These are phyloP conservation scores for Sambucus nigra DNA, from an alignment of 129 eudicot species.

Conservation along the genomic window DNA sequence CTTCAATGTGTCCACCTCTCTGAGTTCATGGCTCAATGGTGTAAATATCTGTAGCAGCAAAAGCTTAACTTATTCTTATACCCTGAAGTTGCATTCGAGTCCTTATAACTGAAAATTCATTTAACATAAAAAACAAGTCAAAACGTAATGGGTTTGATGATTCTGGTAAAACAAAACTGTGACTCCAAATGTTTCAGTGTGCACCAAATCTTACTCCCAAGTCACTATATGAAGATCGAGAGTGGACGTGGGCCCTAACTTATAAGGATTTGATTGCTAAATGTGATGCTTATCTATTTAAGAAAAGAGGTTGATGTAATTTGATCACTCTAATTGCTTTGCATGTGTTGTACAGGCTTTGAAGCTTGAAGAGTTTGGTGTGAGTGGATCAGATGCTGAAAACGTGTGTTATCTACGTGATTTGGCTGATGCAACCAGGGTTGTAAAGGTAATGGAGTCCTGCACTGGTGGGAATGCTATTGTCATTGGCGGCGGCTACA, in stretches of 20 bases:
- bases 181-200: no score
- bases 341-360: slow-evolving; percentile 48
- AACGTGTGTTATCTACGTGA: slow-evolving; percentile 91
- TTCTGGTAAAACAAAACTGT: no score
- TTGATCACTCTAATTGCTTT: slow-evolving; percentile 13
- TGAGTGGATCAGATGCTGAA: slow-evolving; percentile 79
- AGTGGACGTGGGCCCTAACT: neutral
- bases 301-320: neutral
- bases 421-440: slow-evolving; percentile 83
- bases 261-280: neutral
- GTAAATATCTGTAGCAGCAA: no score
- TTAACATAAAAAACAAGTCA: no score
- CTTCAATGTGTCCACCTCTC: no score
- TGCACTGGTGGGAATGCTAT: slow-evolving; percentile 77
- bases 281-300: neutral
- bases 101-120: no score
- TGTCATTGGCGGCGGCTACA: slow-evolving; percentile 97
- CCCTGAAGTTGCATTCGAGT: no score
- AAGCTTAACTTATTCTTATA: no score
- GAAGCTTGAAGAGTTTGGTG: slow-evolving; percentile 98
- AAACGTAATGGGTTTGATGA: no score
- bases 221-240: neutral
- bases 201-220: no score
- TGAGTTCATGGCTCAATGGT: no score
- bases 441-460: slow-evolving; percentile 58